phyloP scores from a whole-genome alignment of 2,329 filamentous ascomycete genomes.

The Aspergillus thermomutatus region DNA sequence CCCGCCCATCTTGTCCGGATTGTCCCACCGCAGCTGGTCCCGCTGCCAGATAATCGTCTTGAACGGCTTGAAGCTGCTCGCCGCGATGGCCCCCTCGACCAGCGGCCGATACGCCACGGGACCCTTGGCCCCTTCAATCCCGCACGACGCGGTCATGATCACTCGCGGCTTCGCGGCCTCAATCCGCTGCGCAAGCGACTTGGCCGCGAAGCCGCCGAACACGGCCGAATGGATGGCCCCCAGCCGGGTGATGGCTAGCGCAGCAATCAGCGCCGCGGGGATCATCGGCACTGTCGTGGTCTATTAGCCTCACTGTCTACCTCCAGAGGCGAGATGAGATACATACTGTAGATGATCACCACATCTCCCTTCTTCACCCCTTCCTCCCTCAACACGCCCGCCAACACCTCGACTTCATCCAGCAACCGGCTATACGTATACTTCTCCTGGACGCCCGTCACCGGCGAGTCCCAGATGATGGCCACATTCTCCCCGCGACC shows the following conservation, averaged over 20 bases:
- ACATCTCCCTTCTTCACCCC: conserved; percentile 81
- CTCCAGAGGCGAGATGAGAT: conserved; percentile 3
- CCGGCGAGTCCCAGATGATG: conserved; percentile 84
- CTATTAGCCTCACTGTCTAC: background rate
- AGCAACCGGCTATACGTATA: conserved; percentile 74
- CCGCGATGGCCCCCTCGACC: conserved; percentile 67
- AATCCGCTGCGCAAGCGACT: conserved; percentile 81
- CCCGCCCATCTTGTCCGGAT: conserved; percentile 61
- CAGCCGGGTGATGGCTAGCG: conserved; percentile 74
- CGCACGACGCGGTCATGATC: conserved; percentile 86
- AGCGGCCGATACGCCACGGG: conserved; percentile 74
- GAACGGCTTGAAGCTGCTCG: conserved; percentile 67
- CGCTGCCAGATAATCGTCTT: conserved; percentile 82
- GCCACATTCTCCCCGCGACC: conserved; percentile 72
- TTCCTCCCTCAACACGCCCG: conserved; percentile 76
- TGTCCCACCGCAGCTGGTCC: conserved; percentile 70
- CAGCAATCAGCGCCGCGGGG: conserved; percentile 79
- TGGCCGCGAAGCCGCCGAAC: conserved; percentile 84
- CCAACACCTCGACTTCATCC: conserved; percentile 75
- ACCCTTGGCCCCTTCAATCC: conserved; percentile 81
- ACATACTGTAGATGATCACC: conserved; percentile 80
- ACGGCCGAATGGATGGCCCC: conserved; percentile 90
- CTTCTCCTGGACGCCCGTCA: conserved; percentile 67
- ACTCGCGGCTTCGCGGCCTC: conserved; percentile 72
- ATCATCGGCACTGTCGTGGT: conserved; percentile 82